A percentile compares a stretch with the other conserved stretches of the same genome.
These are phyloP conservation scores for Candida incommunis DNA, from an alignment of 805 yeast genomes.

Conservation along the genomic window DNA sequence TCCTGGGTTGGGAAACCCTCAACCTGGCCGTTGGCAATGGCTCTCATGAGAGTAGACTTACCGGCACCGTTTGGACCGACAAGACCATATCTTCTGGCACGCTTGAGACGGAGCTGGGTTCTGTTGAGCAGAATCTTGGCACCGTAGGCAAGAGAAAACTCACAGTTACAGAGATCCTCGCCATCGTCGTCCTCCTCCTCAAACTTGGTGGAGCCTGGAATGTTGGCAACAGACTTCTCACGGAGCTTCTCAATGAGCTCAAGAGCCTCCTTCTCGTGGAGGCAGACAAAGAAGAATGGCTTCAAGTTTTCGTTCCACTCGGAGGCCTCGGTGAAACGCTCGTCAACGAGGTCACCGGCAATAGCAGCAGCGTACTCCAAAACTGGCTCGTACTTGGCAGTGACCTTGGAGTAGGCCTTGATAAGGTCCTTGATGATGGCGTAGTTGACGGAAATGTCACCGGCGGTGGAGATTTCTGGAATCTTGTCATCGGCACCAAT, in stretches of 20 bases:
- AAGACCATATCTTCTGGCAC: slow-evolving; percentile 98
- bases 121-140: slow-evolving; percentile 99
- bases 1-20: slow-evolving; percentile 99
- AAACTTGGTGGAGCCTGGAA: slow-evolving; percentile 88
- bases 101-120: slow-evolving; percentile 89
- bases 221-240: slow-evolving; percentile 93
- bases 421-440: slow-evolving; percentile 65
- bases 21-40: slow-evolving; percentile 95
- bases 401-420: slow-evolving; percentile 45
- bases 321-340: slow-evolving; percentile 84
- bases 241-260: slow-evolving; percentile 87
- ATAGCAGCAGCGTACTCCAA: slow-evolving; percentile 80
- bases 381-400: slow-evolving; percentile 66
- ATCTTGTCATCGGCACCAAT: slow-evolving; percentile 77
- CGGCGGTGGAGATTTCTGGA: slow-evolving; percentile 98
- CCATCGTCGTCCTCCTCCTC: slow-evolving; percentile 93
- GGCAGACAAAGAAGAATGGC: slow-evolving; percentile 91
- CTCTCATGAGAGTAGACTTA: slow-evolving; percentile 97
- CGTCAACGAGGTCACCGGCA: slow-evolving; percentile 98
- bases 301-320: slow-evolving; percentile 82
- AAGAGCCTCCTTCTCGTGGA: slow-evolving; percentile 86
- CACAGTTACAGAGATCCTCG: slow-evolving; percentile 99
- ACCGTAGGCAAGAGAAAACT: slow-evolving; percentile 99
- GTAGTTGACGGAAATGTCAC: slow-evolving; percentile 84
- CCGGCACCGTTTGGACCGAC: slow-evolving; percentile 99